Conservation (phyloP, 202 grass and related monocot genomes). For the Saccharum hybrid region DNA sequence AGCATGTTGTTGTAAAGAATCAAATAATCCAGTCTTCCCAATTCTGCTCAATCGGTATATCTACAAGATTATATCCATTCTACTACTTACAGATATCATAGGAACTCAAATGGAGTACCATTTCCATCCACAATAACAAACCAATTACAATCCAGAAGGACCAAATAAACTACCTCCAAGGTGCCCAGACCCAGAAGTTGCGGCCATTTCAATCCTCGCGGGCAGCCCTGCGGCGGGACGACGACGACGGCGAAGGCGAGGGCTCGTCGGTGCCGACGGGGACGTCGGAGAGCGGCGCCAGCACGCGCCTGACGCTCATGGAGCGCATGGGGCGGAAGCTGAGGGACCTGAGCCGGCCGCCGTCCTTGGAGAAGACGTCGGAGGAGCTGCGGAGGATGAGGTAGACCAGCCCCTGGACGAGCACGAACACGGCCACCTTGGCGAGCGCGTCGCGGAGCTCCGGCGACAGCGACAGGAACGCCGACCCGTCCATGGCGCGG, state of each 20-base stretch:
- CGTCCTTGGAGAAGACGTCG: slow-evolving; percentile 62
- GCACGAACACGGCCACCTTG: slow-evolving; percentile 70
- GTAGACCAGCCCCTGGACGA: slow-evolving; percentile 85
- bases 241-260: slow-evolving; percentile 1
- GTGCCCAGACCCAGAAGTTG: neutral
- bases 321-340: slow-evolving; percentile 74
- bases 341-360: slow-evolving; percentile 47
- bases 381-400: slow-evolving; percentile 87
- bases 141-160: slow-evolving; percentile 29
- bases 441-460: slow-evolving; percentile 59
- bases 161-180: neutral
- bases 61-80: slow-evolving; percentile 1
- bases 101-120: slow-evolving; percentile 8
- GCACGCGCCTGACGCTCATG: slow-evolving; percentile 62
- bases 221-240: slow-evolving; percentile 11
- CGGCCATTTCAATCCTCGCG: slow-evolving; percentile 46
- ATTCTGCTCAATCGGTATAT: slow-evolving; percentile 21
- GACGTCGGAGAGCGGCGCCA: slow-evolving; percentile 72
- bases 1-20: slow-evolving; percentile 23
- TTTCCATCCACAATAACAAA: slow-evolving; percentile 29
- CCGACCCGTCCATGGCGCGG: slow-evolving; percentile 45
- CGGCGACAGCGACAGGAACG: slow-evolving; percentile 57
- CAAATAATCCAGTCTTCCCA: neutral
- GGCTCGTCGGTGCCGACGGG: slow-evolving; percentile 58
- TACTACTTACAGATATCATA: neutral